Base-by-base conservation (phyloP, 108 stramenopile genomes). In the Epithemia pelagica region DNA sequence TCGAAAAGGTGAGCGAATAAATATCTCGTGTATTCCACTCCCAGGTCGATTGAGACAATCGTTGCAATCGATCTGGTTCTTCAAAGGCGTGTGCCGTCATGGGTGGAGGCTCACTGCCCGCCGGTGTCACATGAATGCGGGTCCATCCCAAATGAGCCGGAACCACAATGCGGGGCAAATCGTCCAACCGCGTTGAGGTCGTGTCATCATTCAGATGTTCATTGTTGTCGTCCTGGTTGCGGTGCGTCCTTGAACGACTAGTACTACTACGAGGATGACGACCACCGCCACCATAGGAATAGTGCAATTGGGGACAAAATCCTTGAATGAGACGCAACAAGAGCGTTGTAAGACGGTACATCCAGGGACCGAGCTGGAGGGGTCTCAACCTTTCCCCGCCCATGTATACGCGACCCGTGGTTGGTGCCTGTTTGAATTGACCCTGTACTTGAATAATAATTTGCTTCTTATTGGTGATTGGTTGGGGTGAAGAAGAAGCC, bases 401-500 rank as follows among this genome's bases (percentile, higher is more conserved):
- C n/a, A 84, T 78, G 62, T 64, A 91, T 7, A 94, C 26, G 26
- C 68, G 62, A 15, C 89, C 88, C n/a, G n/a, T n/a, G n/a, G 64
- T 67, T 1, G 92, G 92, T 54, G 64, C 32, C 23, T 65, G 59
- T 72, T 88, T 89, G 76, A 94, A 87, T 28, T 84, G 79, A 24
- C 92, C 92, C 65, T 94, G 92, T 1, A 94, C 59, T 75, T 90
- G 88, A 23, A 89, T 66, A 28, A 88, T 69, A 28, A 83, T 69
- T 18, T 75, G 75, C 28, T 81, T 69, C 79, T 74, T 70, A 82
- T 79, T 46, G 5, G 37, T 46, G 5, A 15, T 46, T 46, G 37
- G 5, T 46, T 5, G 5, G 37, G 37, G 37, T 46, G 37, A 46
- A 10, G 37, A 46, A 65, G 80, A 74, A 31, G 72, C 71, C 66